Conservation (phyloP, 2,329 filamentous ascomycete species). For the Xylaria sp. region DNA sequence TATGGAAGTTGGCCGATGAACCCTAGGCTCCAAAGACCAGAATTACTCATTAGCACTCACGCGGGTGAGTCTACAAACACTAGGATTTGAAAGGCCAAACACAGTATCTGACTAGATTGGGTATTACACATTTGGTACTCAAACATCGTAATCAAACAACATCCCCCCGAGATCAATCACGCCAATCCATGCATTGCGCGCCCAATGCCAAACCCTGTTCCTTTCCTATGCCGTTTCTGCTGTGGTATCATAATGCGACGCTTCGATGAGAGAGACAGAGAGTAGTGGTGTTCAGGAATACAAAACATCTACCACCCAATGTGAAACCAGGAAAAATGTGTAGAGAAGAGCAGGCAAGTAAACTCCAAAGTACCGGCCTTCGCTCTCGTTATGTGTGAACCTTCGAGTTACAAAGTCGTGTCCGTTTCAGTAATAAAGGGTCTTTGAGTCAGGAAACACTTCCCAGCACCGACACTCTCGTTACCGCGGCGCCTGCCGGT, state of each 20-base stretch:
- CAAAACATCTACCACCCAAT: neutral
- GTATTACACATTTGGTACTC: constrained; percentile 25
- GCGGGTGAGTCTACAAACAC: no score
- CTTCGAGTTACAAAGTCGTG: no score
- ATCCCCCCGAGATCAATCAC: constrained; percentile 28
- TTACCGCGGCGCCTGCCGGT: neutral
- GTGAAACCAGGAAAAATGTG: neutral
- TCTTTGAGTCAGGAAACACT: neutral
- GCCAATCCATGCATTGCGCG: constrained; percentile 9
- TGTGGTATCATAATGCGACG: neutral
- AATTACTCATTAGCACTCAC: no score
- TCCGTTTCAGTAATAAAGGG: neutral
- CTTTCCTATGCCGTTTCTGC: constrained; percentile 4
- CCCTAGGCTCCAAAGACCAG: no score
- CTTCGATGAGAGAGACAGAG: neutral
- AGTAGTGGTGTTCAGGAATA: neutral
- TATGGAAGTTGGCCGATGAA: no score
- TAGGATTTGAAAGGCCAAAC: neutral
- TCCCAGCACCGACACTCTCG: neutral
- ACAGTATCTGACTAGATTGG: constrained; percentile 1
- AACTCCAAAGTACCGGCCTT: neutral
- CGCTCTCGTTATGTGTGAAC: neutral
- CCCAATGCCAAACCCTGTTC: neutral
- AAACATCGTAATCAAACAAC: constrained; percentile 35
- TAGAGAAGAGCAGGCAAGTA: neutral